Evolutionary conservation across 148 eudicot genomes (phyloP), one percentile per base, ranked within the genome.

Genomic region (Vaccinium myrtillus): DNA sequence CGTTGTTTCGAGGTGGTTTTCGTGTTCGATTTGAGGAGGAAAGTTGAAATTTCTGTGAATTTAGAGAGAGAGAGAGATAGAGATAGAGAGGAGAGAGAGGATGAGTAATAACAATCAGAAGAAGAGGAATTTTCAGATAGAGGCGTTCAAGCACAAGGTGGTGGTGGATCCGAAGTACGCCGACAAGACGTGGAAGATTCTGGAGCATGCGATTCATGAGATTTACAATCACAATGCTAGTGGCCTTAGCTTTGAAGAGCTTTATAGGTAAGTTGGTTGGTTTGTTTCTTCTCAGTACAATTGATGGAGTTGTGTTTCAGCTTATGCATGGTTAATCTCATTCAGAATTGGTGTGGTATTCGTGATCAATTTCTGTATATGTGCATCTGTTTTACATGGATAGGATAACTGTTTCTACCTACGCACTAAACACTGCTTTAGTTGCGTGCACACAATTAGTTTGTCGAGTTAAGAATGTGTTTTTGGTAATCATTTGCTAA

Each of bases 181-280:
- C 14, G 96, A 93, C 13, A 92, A 89, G 87, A 93, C 93, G 10
- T 93, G 96, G 96, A 92, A 85, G 84, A 81, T 90, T 15, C 78
- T 93, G 81, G 96, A 93, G 79, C 93, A 93, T 79, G 94, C 96
- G 51, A 93, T 93, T 79, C 91, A 88, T 76, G 92, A 93, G 89
- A 93, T 93, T 83, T 93, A 92, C 78, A 93, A 92, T 85, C 91
- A 90, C 70, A 93, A 93, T 79, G 91, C 96, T 19, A 92, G 93
- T 80, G 91, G 90, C 36, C 94, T 93, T 63, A 91, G 94, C 84
- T 92, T 93, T 56, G 94, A 93, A 86, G 96, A 93, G 90, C 92
- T 93, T 48, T 91, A 93, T 85, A 88, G 95, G 95, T 93, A 27
- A 13, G 74, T 69, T 30, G 13, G 30, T 63, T 59, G 4, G 23